Evolutionary conservation across 2,329 filamentous ascomycete genomes (phyloP), one percentile per base, ranked within the genome.

Genomic region (Beauveria pseudobassiana): DNA sequence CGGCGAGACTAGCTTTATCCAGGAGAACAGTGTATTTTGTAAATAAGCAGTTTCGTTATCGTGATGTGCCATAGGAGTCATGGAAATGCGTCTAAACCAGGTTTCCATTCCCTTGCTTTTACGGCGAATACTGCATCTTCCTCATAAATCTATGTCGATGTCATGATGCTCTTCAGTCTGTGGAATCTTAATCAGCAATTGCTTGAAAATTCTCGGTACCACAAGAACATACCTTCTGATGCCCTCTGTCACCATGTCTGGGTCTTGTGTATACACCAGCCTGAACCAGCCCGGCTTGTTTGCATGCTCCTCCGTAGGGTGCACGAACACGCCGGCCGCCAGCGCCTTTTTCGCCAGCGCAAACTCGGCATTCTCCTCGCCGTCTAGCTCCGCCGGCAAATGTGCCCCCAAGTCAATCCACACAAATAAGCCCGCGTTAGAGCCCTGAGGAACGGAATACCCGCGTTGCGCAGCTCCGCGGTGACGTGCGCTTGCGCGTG

Each of bases 401-500:
- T 74, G 79, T 0, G 74, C 73, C 0, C 76, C 77, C 18, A 86
- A 66, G 66, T 85, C 76, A 2, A 82, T 69, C 75, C 78, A 85
- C 2, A 86, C 64, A 66, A 86, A 86, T 66, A 85, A 84, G 0
- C 80, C 82, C 0, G 82, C 82, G 63, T 84, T 85, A n/a, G 74
- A 75, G 72, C 71, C 70, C 63, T 56, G n/a, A 76, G 55, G 63
- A 80, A 82, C 4, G 71, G 65, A 3, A 85, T 76, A 2, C 75
- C 74, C 8, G 78, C 70, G 2, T 71, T 68, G 9, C 69, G 65
- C 18, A 84, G 70, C 5, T 69, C 71, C 0, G 64, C 50, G 0
- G 74, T 77, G 1, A 75, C 73, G 46, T 76, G 75, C 5, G 66
- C 66, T 61, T 82, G 78, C 0, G 75, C 73, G 1, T 73, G 71